Evolutionary conservation across 139 green algal genomes (phyloP).

Genomic region (Coelastrella sp.): DNA sequence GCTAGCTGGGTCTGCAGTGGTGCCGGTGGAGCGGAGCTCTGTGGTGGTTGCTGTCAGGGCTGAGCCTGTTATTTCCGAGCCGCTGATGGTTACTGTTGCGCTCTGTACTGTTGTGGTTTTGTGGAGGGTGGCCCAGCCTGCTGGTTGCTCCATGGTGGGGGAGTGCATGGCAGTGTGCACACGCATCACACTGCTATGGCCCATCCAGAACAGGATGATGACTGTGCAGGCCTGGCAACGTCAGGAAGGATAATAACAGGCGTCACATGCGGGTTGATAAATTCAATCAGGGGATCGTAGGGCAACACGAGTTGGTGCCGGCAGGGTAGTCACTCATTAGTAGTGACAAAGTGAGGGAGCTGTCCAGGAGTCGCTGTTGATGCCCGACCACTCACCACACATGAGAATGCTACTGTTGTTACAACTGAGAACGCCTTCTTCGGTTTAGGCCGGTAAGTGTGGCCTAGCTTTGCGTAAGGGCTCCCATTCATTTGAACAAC

Average conservation of each 20-base stretch:
- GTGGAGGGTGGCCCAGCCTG: slow-evolving; percentile 35
- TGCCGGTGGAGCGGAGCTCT: background rate
- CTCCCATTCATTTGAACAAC: background rate
- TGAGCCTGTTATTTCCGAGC: slow-evolving; percentile 21
- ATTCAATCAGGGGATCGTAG: no score
- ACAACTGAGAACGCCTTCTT: background rate
- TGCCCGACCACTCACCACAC: background rate
- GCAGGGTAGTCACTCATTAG: no score
- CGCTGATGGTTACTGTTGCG: slow-evolving; percentile 27
- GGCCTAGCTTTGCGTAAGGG: background rate
- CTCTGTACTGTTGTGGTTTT: slow-evolving; percentile 39
- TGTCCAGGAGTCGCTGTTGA: no score
- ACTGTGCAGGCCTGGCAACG: slow-evolving; percentile 10
- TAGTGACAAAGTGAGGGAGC: no score
- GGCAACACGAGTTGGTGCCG: no score
- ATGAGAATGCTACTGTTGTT: background rate
- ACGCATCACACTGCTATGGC: slow-evolving; percentile 26
- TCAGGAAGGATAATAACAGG: background rate
- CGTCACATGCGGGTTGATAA: no score
- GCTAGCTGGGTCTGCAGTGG: slow-evolving; percentile 14
- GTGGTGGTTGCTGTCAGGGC: slow-evolving; percentile 29
- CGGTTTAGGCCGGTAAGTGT: background rate
- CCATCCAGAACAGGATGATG: background rate
- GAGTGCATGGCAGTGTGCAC: slow-evolving; percentile 18
- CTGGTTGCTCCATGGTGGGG: background rate